These are phyloP conservation scores for Endotrypanum monterogeii DNA, from an alignment of 208 protist species.

Conservation along the genomic window DNA sequence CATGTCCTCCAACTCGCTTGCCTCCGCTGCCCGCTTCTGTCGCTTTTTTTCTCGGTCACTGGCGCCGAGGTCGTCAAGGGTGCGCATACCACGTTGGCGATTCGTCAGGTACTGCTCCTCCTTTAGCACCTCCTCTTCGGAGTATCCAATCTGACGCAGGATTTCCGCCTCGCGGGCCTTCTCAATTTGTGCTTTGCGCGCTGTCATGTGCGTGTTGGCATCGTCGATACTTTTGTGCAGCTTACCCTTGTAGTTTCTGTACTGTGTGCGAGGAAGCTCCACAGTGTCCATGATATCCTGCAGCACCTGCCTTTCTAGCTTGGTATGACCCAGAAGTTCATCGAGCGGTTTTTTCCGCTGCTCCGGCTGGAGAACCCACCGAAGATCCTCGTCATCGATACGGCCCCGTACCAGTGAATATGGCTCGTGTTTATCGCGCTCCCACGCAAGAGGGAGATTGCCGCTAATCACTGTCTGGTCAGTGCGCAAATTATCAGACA, in stretches of 20 bases:
- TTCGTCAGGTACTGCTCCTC: slow-evolving; percentile 86
- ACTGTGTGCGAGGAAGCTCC: slow-evolving; percentile 78
- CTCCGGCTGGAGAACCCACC: slow-evolving; percentile 67
- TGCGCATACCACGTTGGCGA: slow-evolving; percentile 65
- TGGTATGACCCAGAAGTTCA: slow-evolving; percentile 62
- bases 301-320: slow-evolving; percentile 67
- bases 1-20: slow-evolving; percentile 75
- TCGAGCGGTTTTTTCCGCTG: slow-evolving; percentile 66
- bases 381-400: slow-evolving; percentile 87
- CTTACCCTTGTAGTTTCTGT: slow-evolving; percentile 89
- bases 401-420: slow-evolving; percentile 82
- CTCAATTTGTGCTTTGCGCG: slow-evolving; percentile 73
- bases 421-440: slow-evolving; percentile 83
- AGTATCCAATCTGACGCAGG: slow-evolving; percentile 78
- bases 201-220: slow-evolving; percentile 76
- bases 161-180: slow-evolving; percentile 79
- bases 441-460: slow-evolving; percentile 81
- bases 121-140: slow-evolving; percentile 67
- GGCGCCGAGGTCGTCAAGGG: slow-evolving; percentile 79
- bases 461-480: slow-evolving; percentile 74
- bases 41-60: slow-evolving; percentile 63
- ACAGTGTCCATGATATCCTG: slow-evolving; percentile 88
- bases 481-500: slow-evolving; percentile 74
- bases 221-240: slow-evolving; percentile 83
- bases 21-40: slow-evolving; percentile 40